Base-by-base conservation (phyloP, 2,329 filamentous ascomycete species). In the Colletotrichum tofieldiae region DNA sequence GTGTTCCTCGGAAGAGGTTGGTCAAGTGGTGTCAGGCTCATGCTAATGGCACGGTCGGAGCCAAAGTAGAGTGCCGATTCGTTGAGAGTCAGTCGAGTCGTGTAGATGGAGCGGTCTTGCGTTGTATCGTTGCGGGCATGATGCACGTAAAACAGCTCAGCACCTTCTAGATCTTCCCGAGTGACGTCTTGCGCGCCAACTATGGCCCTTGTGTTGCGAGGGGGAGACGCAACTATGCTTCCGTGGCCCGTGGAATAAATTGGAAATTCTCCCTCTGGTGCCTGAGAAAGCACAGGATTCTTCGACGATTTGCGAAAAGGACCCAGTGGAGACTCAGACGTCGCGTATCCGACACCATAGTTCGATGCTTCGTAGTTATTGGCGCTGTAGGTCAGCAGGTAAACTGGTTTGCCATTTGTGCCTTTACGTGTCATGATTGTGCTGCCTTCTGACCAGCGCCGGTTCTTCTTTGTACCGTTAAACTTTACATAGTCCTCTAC, bases 291-390 rank as follows among this genome's bases (percentile, higher is more conserved):
- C 8, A 82, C 76, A 0, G 80, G 80, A 32, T 81, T 82, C 7
- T 71, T 75, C 0, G 75, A 60, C 5, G 80, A 79, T 54, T 82
- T 82, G 52, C 67, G 75, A 60, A 82, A 82, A 0, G 80, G 80
- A 0, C 80, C 80, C 18, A 80, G 67, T 0, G 80, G 80, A 3
- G 80, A 80, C 18, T 77, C 67, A 5, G 80, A 76, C 1, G 78
- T 80, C 1, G 80, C 79, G 41, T 80, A 82, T 6, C 80, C 80
- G 20, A 82, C 79, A 16, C 80, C 80, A 26, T 82, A 82, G 63
- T 81, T 81, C n/a, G 80, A 80, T 4, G 80, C 79, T 65, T 82
- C 80, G 35, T 74, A 81, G 73, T 82, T 81, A 75, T 82, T 82
- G 72, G 78, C 73, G 73, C 78, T 80, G 74, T 80, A 81, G 43